These are phyloP conservation scores for Ascochyta rabiei DNA, from an alignment of 2,329 filamentous ascomycete species.

Conservation along the genomic window DNA sequence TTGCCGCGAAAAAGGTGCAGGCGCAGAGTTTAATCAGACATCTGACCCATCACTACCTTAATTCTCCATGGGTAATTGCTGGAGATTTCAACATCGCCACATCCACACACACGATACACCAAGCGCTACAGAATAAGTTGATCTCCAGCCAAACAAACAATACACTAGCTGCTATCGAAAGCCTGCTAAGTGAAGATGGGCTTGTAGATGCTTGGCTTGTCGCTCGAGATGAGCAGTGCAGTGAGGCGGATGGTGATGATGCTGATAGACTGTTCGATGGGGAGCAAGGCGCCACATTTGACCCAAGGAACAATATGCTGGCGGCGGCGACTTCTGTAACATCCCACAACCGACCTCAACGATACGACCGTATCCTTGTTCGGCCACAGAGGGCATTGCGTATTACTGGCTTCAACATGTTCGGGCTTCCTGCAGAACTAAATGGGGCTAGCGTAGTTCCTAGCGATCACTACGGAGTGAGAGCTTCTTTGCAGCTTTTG, in stretches of 20 bases:
- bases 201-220: conserved; percentile 61
- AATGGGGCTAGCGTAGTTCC: conserved; percentile 27
- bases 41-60: conserved; percentile 50
- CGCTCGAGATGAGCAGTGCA: conserved; percentile 53
- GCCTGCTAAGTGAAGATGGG: conserved; percentile 52
- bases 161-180: conserved; percentile 56
- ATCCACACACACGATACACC: conserved; percentile 61
- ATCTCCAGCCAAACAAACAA: conserved; percentile 59
- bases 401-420: conserved; percentile 61
- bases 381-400: conserved; percentile 51
- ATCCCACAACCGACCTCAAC: conserved; percentile 65
- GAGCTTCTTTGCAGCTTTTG: conserved; percentile 43
- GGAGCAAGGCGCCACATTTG: conserved; percentile 69
- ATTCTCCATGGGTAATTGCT: conserved; percentile 62
- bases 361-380: conserved; percentile 69
- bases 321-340: conserved; percentile 61
- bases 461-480: conserved; percentile 63
- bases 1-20: conserved; percentile 63
- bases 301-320: conserved; percentile 63
- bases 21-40: conserved; percentile 58
- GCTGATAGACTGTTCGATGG: conserved; percentile 57
- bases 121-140: conserved; percentile 58
- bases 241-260: conserved; percentile 41
- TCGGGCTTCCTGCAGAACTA: conserved; percentile 55
- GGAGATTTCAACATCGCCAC: conserved; percentile 71